Base-by-base conservation (phyloP, 176 grass and related monocot species). In the Paspalum vaginatum region DNA sequence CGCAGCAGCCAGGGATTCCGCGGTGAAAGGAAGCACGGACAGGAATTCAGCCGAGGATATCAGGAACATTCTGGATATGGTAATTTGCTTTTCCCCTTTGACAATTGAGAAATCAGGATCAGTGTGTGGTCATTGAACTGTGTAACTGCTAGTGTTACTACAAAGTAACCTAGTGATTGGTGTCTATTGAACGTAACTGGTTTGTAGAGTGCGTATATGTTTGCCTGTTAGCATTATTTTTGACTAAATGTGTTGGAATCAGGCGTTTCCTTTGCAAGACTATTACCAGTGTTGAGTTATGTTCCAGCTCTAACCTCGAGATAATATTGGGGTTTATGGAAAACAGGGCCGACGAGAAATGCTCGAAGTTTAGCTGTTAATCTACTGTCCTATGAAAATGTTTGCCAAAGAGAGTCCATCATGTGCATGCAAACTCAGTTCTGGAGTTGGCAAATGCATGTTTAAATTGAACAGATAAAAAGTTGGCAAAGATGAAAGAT, bases 11-110 rank as follows among this genome's bases (percentile, higher is more conserved):
- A 63, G 63, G 20, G 87, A 94, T 44, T 82, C 85, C 4, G 53
- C 54, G 22, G 47, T 85, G 17, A 84, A 87, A 65, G 78, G 88
- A 60, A 74, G 75, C 74, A 81, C 55, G n/a, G 87, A 91, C 68
- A 88, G 75, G 83, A 80, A 83, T 81, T 74, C 62, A 41, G 86
- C 76, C 7, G 96, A 95, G 87, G 75, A 94, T 59, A 88, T 93
- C 43, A 89, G 87, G 81, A 87, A 84, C 71, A 86, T 98, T 84
- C 75, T 98, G 69, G 88, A 98, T 80, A 71, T 91, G 96, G 96
- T 95, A 84, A 55, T 32, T 53, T 55, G 32, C 12, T 55, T 27
- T 12, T 15, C 11, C 0, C 20, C 0, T 37, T 26, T 53, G 47
- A 53, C 20, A 17, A 66, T 14, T 65, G 32, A 42, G 48, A 54